Conservation (phyloP, 306 rosid species). For the Cercis canadensis region DNA sequence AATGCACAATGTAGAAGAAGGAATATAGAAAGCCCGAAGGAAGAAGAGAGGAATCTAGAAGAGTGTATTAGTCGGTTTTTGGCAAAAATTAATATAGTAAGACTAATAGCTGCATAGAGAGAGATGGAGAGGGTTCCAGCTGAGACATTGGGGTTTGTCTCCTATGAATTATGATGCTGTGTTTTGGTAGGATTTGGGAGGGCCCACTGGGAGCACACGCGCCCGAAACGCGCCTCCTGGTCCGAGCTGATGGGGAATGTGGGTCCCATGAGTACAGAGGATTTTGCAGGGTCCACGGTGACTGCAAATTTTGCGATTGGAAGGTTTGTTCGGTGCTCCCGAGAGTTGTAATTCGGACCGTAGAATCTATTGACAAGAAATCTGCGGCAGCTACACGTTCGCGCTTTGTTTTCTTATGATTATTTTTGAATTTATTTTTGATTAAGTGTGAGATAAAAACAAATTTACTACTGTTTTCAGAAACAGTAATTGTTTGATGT, state of each 20-base stretch:
- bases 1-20: conserved; percentile 14
- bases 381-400: not conserved
- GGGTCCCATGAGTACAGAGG: not conserved
- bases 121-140: conserved; percentile 38
- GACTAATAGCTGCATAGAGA: not conserved
- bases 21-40: not conserved
- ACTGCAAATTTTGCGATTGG: not conserved
- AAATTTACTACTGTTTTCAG: too few species aligned
- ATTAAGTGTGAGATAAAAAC: too few species aligned
- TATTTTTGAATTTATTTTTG: too few species aligned
- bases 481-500: too few species aligned
- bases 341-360: not conserved
- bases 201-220: not conserved
- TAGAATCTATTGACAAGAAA: not conserved
- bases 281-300: not conserved
- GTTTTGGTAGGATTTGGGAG: not conserved
- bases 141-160: not conserved
- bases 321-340: not conserved
- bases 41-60: conserved; percentile 62
- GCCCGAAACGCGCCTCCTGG: not conserved
- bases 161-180: not conserved
- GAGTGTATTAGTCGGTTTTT: conserved; percentile 37
- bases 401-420: too few species aligned
- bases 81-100: not conserved
- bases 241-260: not conserved